Evolutionary conservation across 1,284 basidiomycete genomes (phyloP).

Genomic region (Neolentinus lepideus): DNA sequence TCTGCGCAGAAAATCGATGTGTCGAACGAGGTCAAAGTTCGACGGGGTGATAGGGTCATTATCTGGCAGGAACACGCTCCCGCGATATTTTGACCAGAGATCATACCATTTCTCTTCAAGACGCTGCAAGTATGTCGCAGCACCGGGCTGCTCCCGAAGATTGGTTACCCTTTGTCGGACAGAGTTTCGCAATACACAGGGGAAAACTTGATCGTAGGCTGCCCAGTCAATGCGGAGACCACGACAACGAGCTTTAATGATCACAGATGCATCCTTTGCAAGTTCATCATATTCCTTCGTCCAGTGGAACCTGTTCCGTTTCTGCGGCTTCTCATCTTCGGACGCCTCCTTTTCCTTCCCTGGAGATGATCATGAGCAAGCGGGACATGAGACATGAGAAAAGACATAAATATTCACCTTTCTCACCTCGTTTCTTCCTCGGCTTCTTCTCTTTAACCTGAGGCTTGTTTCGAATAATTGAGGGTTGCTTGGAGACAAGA

Average conservation of each 20-base stretch:
- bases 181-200: conserved; percentile 57
- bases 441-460: conserved; percentile 16
- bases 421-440: conserved; percentile 19
- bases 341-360: conserved; percentile 10
- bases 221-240: conserved; percentile 58
- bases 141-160: conserved; percentile 48
- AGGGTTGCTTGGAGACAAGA: conserved; percentile 51
- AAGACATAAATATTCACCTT: background rate
- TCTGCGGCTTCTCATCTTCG: conserved; percentile 20
- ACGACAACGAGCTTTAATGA: conserved; percentile 76
- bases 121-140: conserved; percentile 69
- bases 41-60: conserved; percentile 57
- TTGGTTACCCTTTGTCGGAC: conserved; percentile 53
- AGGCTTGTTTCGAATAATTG: conserved; percentile 22
- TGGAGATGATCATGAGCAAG: background rate
- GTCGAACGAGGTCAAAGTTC: conserved; percentile 71
- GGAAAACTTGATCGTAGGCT: conserved; percentile 75
- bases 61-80: conserved; percentile 64
- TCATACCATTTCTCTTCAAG: conserved; percentile 79
- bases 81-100: conserved; percentile 68
- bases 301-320: conserved; percentile 75
- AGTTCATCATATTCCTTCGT: conserved; percentile 82
- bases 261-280: conserved; percentile 74
- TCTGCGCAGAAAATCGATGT: conserved; percentile 73
- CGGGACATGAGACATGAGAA: background rate